phyloP scores from a whole-genome alignment of 768 basidiomycete genomes.

The Rhodocollybia butyracea region DNA sequence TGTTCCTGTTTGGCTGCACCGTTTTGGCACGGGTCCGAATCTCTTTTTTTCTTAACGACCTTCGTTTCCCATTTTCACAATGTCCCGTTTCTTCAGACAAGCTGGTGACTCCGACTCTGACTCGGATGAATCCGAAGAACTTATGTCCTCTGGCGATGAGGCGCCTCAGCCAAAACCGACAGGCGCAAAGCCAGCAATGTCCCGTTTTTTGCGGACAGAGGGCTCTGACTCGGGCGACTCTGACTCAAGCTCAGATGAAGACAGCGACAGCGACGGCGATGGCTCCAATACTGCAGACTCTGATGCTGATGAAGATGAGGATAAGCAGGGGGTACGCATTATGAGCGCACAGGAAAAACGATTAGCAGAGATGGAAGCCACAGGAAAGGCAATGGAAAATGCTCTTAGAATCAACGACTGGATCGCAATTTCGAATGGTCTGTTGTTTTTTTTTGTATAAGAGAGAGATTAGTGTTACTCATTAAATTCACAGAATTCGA shows the following conservation, averaged over 20 bases:
- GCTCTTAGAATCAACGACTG: slow-evolving; percentile 96
- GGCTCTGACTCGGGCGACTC: slow-evolving; percentile 62
- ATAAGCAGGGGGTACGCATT: slow-evolving; percentile 65
- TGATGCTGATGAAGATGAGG: slow-evolving; percentile 65
- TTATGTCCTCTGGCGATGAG: slow-evolving; percentile 70
- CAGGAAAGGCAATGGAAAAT: slow-evolving; percentile 90
- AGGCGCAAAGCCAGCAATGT: slow-evolving; percentile 62
- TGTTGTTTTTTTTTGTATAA: slow-evolving; percentile 18
- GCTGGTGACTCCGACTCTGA: slow-evolving; percentile 81
- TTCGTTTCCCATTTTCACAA: slow-evolving; percentile 22
- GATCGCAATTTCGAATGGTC: slow-evolving; percentile 87
- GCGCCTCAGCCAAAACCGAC: slow-evolving; percentile 44
- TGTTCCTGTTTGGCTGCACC: background rate
- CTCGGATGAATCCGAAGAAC: slow-evolving; percentile 70
- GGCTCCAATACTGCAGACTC: slow-evolving; percentile 43
- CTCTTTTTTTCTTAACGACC: background rate
- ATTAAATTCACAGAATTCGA: slow-evolving; percentile 73
- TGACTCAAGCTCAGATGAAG: slow-evolving; percentile 54
- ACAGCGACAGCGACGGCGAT: slow-evolving; percentile 54
- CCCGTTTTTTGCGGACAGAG: slow-evolving; percentile 70
- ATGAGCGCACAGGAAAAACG: slow-evolving; percentile 91
- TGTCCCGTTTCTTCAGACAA: slow-evolving; percentile 90
- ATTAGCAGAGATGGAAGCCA: slow-evolving; percentile 91
- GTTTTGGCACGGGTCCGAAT: background rate
- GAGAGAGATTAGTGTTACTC: background rate